These are phyloP conservation scores for Ascochyta lentis DNA, from an alignment of 2,329 filamentous ascomycete genomes.

Conservation along the genomic window DNA sequence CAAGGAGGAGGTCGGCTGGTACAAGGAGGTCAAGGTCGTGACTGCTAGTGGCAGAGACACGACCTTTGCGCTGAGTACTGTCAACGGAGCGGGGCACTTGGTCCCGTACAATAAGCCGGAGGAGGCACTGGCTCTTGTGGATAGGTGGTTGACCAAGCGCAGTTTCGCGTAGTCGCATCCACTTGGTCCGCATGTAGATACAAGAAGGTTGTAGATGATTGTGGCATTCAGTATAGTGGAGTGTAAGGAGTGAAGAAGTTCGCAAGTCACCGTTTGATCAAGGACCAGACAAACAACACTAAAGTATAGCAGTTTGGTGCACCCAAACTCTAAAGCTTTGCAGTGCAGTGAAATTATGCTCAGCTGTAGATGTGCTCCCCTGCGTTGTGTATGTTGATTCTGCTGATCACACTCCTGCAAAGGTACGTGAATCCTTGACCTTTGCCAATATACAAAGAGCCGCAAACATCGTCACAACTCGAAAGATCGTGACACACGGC, in stretches of 20 bases:
- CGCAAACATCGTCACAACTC: constrained; percentile 10
- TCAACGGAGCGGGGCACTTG: constrained; percentile 54
- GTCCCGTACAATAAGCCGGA: constrained; percentile 47
- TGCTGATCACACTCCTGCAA: no score
- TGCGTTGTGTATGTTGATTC: no score
- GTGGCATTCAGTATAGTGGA: background rate
- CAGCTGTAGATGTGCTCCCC: no score
- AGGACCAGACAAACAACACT: background rate
- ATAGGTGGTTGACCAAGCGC: constrained; percentile 38
- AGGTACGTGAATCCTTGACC: no score
- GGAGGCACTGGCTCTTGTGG: constrained; percentile 39
- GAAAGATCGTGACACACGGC: constrained; percentile 8
- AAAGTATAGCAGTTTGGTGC: no score
- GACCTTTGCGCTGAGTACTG: constrained; percentile 45
- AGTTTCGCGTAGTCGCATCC: constrained; percentile 34
- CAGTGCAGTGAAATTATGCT: background rate
- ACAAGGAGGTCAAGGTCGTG: constrained; percentile 42
- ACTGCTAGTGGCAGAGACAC: constrained; percentile 37
- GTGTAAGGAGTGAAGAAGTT: background rate
- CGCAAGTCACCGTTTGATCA: constrained; percentile 11
- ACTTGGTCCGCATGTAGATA: constrained; percentile 1
- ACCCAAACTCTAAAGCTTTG: background rate
- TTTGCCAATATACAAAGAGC: background rate
- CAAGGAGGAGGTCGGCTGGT: constrained; percentile 41
- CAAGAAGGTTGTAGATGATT: background rate